Base-by-base conservation (phyloP, 768 basidiomycete species). In the Pisolithus marmoratus region DNA sequence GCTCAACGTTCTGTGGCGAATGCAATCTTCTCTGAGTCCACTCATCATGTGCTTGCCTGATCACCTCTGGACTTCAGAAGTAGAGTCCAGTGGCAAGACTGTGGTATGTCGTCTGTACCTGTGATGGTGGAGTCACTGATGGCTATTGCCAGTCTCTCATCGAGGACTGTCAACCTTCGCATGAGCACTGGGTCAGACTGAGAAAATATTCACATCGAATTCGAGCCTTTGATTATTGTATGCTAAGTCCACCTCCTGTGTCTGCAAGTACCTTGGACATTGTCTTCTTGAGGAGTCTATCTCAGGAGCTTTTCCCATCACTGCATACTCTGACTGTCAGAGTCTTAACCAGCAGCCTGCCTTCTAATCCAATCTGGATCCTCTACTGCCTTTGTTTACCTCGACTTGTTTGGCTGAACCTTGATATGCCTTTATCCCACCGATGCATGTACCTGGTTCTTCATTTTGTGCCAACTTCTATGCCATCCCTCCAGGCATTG, bases 1-100 rank as follows among this genome's bases (percentile, higher is more conserved):
- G n/a, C 57, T 67, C 20, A 65, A 67, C 36, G 52, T 65, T 29
- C 66, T 67, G 29, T 67, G 66, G 66, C 44, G 19, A 41, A 65
- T 58, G 1, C 66, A 67, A 38, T 61, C 61, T 50, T 67, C 66
- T 5, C 55, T 67, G 8, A 55, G 55, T 26, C 66, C 67, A 0
- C 58, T 67, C 14, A 44, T 65, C 46, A 61, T 65, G 63, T 67
- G 63, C 23, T 44, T 68, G 4, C 60, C 66, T 11, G 7, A 46
- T 15, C 54, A 62, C 45, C n/a, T 59, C 2, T 69, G 67, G 66
- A 54, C 62, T 34, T 3, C 4, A 34, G 12, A 56, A 50, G 8
- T 51, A 29, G 49, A 54, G 46, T 50, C 14, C 4, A 14, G 12
- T 4, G 31, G 12, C 31, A 11, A 2, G 34, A 14, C 15, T 4